Evolutionary conservation across 1,139 yeast species (phyloP).

Genomic region (Blastobotrys apis): DNA sequence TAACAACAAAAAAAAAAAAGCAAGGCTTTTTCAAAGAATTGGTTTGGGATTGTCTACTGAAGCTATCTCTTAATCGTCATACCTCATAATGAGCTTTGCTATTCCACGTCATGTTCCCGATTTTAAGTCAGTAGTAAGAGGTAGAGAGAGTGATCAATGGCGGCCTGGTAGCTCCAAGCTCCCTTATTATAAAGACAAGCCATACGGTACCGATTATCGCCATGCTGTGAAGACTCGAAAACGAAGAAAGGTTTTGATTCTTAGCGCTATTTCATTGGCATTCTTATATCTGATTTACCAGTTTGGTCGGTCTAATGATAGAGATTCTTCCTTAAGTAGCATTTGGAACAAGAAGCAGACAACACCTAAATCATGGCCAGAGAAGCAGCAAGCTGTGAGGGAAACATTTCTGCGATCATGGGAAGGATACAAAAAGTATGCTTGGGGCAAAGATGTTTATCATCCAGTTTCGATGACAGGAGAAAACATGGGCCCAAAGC

Average conservation of each 20-base stretch:
- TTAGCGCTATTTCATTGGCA: slow-evolving; percentile 21
- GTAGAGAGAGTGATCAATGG: slow-evolving; percentile 1
- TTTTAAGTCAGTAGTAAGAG: slow-evolving; percentile 6
- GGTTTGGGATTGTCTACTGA: no score
- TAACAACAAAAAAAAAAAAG: no score
- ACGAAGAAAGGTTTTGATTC: slow-evolving; percentile 17
- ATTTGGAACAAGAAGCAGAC: background rate
- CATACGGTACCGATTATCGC: slow-evolving; percentile 23
- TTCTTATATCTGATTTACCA: slow-evolving; percentile 23
- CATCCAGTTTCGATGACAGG: slow-evolving; percentile 57
- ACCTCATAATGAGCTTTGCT: slow-evolving; percentile 15
- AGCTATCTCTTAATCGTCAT: no score
- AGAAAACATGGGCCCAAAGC: slow-evolving; percentile 75
- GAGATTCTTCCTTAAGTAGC: background rate
- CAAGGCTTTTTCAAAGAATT: no score
- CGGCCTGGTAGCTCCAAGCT: slow-evolving; percentile 12
- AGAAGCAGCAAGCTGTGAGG: slow-evolving; percentile 53
- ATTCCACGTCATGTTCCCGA: slow-evolving; percentile 16
- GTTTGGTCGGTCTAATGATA: slow-evolving; percentile 17
- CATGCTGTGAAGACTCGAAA: slow-evolving; percentile 5
- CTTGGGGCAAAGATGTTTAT: slow-evolving; percentile 63
- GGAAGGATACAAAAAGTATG: slow-evolving; percentile 65
- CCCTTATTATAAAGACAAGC: slow-evolving; percentile 36
- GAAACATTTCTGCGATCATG: slow-evolving; percentile 71
- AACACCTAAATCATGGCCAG: slow-evolving; percentile 35